Conservation (phyloP, 2,329 filamentous ascomycete genomes). For the Fonsecaea pedrosoi region DNA sequence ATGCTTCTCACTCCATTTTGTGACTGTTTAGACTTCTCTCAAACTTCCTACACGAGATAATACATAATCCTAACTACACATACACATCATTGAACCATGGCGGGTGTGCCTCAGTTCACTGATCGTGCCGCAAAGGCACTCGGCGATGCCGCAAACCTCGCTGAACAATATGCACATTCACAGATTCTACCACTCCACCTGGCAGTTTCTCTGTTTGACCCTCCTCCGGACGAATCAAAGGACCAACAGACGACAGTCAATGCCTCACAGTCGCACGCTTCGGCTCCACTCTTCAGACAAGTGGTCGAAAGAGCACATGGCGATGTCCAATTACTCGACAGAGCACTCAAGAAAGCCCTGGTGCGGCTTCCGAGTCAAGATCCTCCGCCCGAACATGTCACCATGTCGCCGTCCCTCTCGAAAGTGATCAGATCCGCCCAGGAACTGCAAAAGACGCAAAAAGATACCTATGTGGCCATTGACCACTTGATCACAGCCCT, state of each 20-base stretch:
- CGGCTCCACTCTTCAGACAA: constrained; percentile 85
- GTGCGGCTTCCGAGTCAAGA: constrained; percentile 93
- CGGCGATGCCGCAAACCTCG: constrained; percentile 84
- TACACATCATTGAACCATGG: constrained; percentile 31
- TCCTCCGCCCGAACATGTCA: constrained; percentile 86
- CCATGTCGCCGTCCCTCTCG: constrained; percentile 80
- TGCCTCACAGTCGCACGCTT: constrained; percentile 66
- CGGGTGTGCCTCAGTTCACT: constrained; percentile 73
- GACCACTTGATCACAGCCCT: constrained; percentile 91
- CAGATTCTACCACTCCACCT: constrained; percentile 91
- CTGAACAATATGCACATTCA: constrained; percentile 87
- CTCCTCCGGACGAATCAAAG: constrained; percentile 67
- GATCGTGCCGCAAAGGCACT: constrained; percentile 90
- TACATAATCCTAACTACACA: constrained; percentile 6
- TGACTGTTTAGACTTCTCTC: background rate
- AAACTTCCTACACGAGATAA: constrained; percentile 16
- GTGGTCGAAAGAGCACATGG: constrained; percentile 93
- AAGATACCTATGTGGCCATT: constrained; percentile 91
- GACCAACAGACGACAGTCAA: constrained; percentile 75
- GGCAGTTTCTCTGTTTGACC: constrained; percentile 64
- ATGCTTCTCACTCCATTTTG: constrained; percentile 7
- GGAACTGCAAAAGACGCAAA: constrained; percentile 95
- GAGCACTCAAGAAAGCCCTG: constrained; percentile 86
- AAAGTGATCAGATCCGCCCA: constrained; percentile 82
- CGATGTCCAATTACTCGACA: constrained; percentile 85